A percentile compares a stretch with the other conserved stretches of the same genome.
Conservation (phyloP, 2,329 filamentous ascomycete genomes). For the Fusarium pseudocircinatum region DNA sequence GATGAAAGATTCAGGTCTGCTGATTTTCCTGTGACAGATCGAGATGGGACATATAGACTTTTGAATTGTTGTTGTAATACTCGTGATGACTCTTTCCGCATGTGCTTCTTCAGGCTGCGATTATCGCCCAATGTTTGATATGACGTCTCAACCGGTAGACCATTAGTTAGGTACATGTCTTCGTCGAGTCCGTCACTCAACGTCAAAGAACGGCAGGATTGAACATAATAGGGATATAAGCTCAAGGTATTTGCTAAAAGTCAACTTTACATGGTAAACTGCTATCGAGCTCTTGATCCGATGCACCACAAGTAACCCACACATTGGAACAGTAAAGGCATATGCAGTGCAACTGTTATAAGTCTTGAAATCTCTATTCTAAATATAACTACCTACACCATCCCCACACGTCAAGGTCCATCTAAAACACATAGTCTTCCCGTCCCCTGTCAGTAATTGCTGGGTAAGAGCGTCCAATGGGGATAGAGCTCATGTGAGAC, state of each 20-base stretch:
- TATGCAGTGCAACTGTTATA: not conserved
- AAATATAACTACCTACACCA: not conserved
- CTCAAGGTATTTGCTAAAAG: not conserved
- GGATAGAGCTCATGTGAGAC: not conserved
- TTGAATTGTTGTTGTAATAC: not conserved
- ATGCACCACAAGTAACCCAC: not conserved
- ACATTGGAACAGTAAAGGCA: not conserved
- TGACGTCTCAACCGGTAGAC: too few species aligned
- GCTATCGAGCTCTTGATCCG: not conserved
- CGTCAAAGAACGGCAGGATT: not conserved
- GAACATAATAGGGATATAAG: not conserved
- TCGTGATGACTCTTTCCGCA: not conserved
- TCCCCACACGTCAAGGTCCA: not conserved
- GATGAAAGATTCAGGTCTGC: conserved; percentile 5
- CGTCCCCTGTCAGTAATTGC: not conserved
- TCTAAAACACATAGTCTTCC: not conserved
- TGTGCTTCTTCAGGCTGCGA: not conserved
- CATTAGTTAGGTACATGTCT: too few species aligned
- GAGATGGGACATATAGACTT: not conserved
- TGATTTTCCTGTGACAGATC: not conserved
- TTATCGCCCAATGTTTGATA: too few species aligned
- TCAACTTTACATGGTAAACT: not conserved
- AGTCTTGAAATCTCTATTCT: not conserved
- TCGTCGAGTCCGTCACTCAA: not conserved
- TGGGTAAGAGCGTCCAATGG: too few species aligned